phyloP scores from a whole-genome alignment of 805 yeast genomes.

The Yarrowia sp. region DNA sequence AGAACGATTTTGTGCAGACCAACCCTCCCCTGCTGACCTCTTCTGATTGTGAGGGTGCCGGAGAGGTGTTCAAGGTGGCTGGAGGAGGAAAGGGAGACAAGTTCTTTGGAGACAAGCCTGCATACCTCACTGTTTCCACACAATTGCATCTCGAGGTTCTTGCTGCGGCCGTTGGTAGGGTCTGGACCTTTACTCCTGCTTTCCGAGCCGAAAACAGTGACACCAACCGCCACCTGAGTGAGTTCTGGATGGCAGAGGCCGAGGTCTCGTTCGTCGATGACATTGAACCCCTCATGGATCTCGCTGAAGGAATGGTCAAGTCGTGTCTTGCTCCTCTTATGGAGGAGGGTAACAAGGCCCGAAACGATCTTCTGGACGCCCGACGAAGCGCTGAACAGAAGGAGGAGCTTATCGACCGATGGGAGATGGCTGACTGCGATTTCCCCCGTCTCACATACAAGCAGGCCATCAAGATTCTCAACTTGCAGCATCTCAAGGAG shows the following conservation, averaged over 20 bases:
- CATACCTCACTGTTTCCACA: constrained; percentile 83
- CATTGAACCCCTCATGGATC: constrained; percentile 57
- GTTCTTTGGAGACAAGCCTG: constrained; percentile 45
- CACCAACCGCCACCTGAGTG: constrained; percentile 86
- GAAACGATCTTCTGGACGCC: constrained; percentile 32
- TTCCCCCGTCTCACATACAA: constrained; percentile 77
- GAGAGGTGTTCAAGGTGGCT: constrained; percentile 71
- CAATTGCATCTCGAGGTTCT: constrained; percentile 86
- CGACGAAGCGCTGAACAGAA: constrained; percentile 40
- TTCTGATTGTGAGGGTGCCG: constrained; percentile 97
- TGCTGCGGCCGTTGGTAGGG: constrained; percentile 69
- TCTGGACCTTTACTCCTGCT: constrained; percentile 87
- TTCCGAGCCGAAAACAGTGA: constrained; percentile 91
- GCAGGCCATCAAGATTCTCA: constrained; percentile 58
- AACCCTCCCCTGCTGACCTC: constrained; percentile 84
- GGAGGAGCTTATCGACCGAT: constrained; percentile 47
- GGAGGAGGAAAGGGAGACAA: constrained; percentile 38
- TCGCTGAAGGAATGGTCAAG: constrained; percentile 70
- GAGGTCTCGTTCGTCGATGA: constrained; percentile 67
- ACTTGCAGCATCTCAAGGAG: constrained; percentile 30
- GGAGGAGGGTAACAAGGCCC: constrained; percentile 27
- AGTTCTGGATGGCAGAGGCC: constrained; percentile 97
- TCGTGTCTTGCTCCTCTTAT: constrained; percentile 40
- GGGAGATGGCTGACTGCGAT: constrained; percentile 51
- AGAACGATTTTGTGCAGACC: constrained; percentile 60